A percentile compares a stretch with the other conserved stretches of the same genome.
phyloP scores from a whole-genome alignment of 306 rosid genomes.

The Acacia melanoxylon region DNA sequence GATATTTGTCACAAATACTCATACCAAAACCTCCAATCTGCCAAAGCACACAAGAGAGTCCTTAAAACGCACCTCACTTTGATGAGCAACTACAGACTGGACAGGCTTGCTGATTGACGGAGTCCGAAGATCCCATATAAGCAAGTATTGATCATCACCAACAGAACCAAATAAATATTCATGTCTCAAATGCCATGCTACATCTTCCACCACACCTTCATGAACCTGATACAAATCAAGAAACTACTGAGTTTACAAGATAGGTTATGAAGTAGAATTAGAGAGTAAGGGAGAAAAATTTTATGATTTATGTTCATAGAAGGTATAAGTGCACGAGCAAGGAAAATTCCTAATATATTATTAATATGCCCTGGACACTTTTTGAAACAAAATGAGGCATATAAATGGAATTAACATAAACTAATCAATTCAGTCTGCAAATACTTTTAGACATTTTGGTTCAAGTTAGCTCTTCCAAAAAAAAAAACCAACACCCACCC shows the following conservation, averaged over 20 bases:
- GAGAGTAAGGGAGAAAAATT: background rate
- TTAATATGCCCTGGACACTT: background rate
- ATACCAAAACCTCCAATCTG: background rate
- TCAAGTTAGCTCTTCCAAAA: background rate
- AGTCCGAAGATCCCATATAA: conserved; percentile 89
- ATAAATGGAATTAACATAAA: background rate
- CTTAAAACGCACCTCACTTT: conserved; percentile 71
- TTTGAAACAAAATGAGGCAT: background rate
- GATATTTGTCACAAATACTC: background rate
- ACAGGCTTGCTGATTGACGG: conserved; percentile 86
- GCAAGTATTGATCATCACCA: conserved; percentile 94
- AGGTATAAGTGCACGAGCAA: background rate
- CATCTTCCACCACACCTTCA: conserved; percentile 98
- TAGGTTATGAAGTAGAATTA: background rate
- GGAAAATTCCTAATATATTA: background rate
- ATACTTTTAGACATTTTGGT: background rate
- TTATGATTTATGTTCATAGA: background rate
- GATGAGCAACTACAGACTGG: conserved; percentile 92
- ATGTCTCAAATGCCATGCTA: conserved; percentile 99
- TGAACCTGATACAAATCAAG: conserved; percentile 55
- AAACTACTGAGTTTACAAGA: conserved; percentile 1
- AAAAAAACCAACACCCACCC: too few relatives aligned
- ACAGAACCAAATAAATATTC: conserved; percentile 97
- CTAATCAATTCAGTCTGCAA: background rate
- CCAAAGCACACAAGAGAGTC: background rate